phyloP scores from a whole-genome alignment of 306 rosid genomes.

The Abrus pulchellus region DNA sequence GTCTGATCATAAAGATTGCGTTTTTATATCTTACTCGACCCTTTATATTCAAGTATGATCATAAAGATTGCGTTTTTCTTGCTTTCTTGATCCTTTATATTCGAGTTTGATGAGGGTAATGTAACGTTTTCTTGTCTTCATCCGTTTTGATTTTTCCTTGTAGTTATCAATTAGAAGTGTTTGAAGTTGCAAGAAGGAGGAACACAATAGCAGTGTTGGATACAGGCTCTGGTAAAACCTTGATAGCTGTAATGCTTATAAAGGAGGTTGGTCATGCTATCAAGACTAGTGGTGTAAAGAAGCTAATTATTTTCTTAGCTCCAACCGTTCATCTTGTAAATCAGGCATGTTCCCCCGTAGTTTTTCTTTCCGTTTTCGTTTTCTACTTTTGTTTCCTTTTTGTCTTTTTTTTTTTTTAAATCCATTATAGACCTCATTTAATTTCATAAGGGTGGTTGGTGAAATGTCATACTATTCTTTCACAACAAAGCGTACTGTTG shows the following conservation, averaged over 20 bases:
- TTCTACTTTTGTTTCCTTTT: background rate
- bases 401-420: background rate
- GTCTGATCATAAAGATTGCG: conserved; percentile 17
- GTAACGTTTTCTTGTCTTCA: conserved; percentile 10
- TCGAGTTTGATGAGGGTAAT: background rate
- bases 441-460: background rate
- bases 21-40: background rate
- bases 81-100: background rate
- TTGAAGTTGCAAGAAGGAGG: conserved; percentile 70
- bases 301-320: conserved; percentile 76
- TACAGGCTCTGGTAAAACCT: conserved; percentile 82
- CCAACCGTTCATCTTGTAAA: conserved; percentile 92
- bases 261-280: conserved; percentile 57
- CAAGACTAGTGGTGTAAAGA: conserved; percentile 56
- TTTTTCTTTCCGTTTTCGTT: background rate
- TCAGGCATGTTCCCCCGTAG: conserved; percentile 60
- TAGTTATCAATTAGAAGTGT: conserved; percentile 78
- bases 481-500: conserved; percentile 31
- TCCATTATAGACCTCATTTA: conserved; percentile 7
- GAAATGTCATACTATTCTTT: background rate
- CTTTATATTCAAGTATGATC: background rate
- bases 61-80: background rate
- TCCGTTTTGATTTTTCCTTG: background rate
- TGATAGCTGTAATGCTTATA: conserved; percentile 88
- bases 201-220: conserved; percentile 89